Percentiles rank a stretch among this genome's conserved stretches.
These are phyloP conservation scores for Luzula sylvatica DNA, from an alignment of 176 grass and related monocot genomes.

Conservation along the genomic window DNA sequence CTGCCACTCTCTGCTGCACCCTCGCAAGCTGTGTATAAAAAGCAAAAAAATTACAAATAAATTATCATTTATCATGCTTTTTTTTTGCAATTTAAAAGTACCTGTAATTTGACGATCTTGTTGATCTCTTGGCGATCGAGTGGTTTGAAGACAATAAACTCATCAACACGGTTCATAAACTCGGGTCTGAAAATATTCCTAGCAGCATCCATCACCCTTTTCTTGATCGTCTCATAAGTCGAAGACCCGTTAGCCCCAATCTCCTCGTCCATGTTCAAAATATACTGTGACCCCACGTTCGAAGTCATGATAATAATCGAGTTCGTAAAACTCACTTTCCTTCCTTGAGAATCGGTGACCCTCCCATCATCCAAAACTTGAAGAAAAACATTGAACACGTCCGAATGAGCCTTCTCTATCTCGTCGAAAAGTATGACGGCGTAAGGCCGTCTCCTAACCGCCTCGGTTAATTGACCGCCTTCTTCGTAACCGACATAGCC, in stretches of 20 bases:
- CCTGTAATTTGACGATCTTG: constrained; percentile 80
- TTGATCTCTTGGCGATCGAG: constrained; percentile 69
- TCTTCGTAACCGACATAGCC: constrained; percentile 98
- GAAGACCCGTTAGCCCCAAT: constrained; percentile 30
- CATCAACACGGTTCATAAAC: constrained; percentile 95
- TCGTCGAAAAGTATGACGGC: constrained; percentile 93
- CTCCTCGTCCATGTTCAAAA: constrained; percentile 84
- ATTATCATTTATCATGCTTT: not conserved
- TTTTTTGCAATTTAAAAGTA: constrained; percentile 18
- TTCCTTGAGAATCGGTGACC: constrained; percentile 89
- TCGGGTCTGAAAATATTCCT: constrained; percentile 84
- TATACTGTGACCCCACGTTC: constrained; percentile 93
- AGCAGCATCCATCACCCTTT: constrained; percentile 92
- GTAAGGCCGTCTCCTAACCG: constrained; percentile 76
- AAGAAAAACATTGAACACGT: constrained; percentile 97
- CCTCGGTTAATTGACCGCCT: constrained; percentile 89
- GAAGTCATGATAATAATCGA: constrained; percentile 96
- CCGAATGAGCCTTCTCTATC: constrained; percentile 96
- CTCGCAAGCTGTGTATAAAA: constrained; percentile 48
- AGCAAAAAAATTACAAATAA: not conserved
- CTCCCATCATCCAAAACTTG: constrained; percentile 81
- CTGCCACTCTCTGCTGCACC: constrained; percentile 78
- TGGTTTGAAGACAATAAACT: constrained; percentile 97
- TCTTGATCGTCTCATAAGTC: constrained; percentile 81
- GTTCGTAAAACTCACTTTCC: constrained; percentile 86